Evolutionary conservation across 2,329 filamentous ascomycete species (phyloP).

Genomic region (Colletotrichum zoysiae): DNA sequence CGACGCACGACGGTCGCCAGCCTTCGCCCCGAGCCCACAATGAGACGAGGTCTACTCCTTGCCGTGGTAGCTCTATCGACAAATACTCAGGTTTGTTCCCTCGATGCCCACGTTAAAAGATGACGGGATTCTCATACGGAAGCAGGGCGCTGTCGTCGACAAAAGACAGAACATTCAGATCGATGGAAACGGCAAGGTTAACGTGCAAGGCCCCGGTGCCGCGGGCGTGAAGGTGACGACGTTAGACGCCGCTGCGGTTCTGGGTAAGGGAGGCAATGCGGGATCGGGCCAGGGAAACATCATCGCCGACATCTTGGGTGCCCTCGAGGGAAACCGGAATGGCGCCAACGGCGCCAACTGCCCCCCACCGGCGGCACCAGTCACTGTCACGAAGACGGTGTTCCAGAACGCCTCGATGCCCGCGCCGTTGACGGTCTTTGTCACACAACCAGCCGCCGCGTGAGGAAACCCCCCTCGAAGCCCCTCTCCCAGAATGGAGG

Average conservation of each 20-base stretch:
- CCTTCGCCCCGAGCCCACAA: slow-evolving; percentile 39
- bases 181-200: slow-evolving; percentile 32
- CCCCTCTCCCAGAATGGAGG: background rate
- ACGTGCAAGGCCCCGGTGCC: slow-evolving; percentile 15
- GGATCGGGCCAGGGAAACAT: slow-evolving; percentile 29
- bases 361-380: slow-evolving; percentile 15
- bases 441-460: slow-evolving; percentile 31
- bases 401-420: slow-evolving; percentile 31
- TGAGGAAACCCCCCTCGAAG: slow-evolving; percentile 6
- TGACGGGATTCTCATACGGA: slow-evolving; percentile 23
- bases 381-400: slow-evolving; percentile 33
- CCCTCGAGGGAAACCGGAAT: slow-evolving; percentile 34
- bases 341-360: background rate
- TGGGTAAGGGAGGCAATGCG: slow-evolving; percentile 2
- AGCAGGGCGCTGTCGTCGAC: slow-evolving; percentile 38
- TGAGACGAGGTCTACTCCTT: slow-evolving; percentile 42
- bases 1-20: slow-evolving; percentile 36
- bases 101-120: background rate
- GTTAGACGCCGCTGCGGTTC: slow-evolving; percentile 15
- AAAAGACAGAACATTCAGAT: slow-evolving; percentile 35
- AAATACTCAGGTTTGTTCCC: slow-evolving; percentile 42
- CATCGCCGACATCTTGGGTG: slow-evolving; percentile 37
- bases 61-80: slow-evolving; percentile 42
- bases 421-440: slow-evolving; percentile 35
- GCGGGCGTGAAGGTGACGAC: slow-evolving; percentile 31